Conservation (phyloP, 768 basidiomycete genomes). For the Boletus sp. region DNA sequence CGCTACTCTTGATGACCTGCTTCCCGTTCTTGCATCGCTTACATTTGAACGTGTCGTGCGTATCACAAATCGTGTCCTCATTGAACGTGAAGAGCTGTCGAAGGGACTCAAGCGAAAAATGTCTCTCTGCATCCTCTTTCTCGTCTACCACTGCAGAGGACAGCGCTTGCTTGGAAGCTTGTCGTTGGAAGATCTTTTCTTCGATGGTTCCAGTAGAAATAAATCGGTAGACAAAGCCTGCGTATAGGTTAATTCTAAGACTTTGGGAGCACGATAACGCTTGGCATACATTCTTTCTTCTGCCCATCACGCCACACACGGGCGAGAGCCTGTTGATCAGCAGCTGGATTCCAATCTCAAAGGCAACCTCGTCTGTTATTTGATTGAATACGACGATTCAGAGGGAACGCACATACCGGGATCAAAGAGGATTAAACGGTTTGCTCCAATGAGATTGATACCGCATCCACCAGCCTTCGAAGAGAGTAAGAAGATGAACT, state of each 20-base stretch:
- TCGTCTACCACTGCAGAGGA: constrained; percentile 99
- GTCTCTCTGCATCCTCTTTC: constrained; percentile 91
- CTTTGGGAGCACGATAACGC: neutral
- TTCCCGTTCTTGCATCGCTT: constrained; percentile 85
- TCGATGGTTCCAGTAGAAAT: constrained; percentile 97
- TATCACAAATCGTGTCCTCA: constrained; percentile 82
- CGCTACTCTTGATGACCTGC: constrained; percentile 79
- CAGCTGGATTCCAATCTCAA: constrained; percentile 97
- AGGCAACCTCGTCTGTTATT: neutral
- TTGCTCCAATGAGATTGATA: constrained; percentile 96
- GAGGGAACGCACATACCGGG: constrained; percentile 57
- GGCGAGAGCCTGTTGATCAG: constrained; percentile 96
- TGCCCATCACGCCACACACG: constrained; percentile 99
- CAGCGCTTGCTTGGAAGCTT: constrained; percentile 93
- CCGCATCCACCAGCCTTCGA: constrained; percentile 96
- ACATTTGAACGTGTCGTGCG: constrained; percentile 98
- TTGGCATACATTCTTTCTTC: constrained; percentile 91
- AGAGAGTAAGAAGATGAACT: constrained; percentile 91
- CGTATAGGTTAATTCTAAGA: neutral
- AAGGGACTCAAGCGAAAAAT: constrained; percentile 88
- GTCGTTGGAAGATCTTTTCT: constrained; percentile 98
- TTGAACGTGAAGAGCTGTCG: constrained; percentile 92
- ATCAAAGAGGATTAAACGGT: constrained; percentile 93
- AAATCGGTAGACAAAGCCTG: constrained; percentile 98
- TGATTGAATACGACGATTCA: neutral